Percentiles rank a stretch among this genome's conserved stretches.
These are phyloP conservation scores for Boletus edulis DNA, from an alignment of 768 basidiomycete genomes.

Conservation along the genomic window DNA sequence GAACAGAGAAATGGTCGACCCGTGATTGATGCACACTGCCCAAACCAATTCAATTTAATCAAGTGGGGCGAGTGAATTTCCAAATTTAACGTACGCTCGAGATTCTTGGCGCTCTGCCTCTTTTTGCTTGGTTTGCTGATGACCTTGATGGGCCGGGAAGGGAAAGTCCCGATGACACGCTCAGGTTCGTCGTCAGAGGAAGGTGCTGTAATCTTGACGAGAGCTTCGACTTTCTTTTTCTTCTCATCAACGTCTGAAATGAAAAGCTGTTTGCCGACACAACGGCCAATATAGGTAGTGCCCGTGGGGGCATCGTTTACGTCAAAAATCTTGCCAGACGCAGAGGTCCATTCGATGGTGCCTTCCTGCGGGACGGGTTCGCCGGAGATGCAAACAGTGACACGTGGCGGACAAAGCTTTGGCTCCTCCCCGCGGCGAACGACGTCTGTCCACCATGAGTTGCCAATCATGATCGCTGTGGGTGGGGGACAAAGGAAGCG, in stretches of 20 bases:
- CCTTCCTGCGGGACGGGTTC: conserved; percentile 85
- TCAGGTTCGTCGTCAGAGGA: conserved; percentile 79
- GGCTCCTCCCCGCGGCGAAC: conserved; percentile 71
- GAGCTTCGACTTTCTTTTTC: conserved; percentile 92
- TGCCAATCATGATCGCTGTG: conserved; percentile 91
- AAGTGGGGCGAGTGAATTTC: conserved; percentile 11
- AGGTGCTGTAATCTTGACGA: conserved; percentile 84
- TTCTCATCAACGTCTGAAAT: conserved; percentile 95
- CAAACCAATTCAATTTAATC: conserved; percentile 12
- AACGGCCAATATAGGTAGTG: conserved; percentile 89
- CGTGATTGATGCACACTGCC: conserved; percentile 91
- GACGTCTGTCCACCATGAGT: conserved; percentile 91
- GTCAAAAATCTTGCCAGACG: conserved; percentile 83
- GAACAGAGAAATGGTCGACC: conserved; percentile 92
- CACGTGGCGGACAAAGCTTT: conserved; percentile 72
- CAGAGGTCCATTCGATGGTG: conserved; percentile 82
- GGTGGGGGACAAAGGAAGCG: conserved; percentile 93
- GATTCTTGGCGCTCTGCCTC: conserved; percentile 89
- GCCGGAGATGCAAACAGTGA: conserved; percentile 89
- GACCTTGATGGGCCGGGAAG: conserved; percentile 94
- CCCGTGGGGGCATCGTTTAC: conserved; percentile 73
- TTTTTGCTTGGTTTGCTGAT: conserved; percentile 99
- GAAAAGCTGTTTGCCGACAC: conserved; percentile 92
- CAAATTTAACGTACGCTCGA: conserved; percentile 66
- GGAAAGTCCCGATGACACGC: conserved; percentile 83